Conservation (phyloP, 352 stramenopile species). For the Thalassiosira mediterranea region DNA sequence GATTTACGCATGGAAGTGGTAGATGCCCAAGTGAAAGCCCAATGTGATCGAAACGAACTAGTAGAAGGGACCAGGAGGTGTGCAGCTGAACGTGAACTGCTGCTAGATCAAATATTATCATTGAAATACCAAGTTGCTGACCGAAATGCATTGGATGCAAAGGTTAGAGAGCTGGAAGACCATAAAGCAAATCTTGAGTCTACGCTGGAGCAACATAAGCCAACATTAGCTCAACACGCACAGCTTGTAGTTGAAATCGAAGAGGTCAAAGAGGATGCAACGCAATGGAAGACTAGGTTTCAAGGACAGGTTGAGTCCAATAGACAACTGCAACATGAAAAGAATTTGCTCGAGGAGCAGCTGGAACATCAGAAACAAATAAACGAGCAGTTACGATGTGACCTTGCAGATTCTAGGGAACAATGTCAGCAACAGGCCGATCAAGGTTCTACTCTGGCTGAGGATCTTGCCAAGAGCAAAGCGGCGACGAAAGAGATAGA, state of each 20-base stretch:
- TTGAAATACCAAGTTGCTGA: constrained; percentile 39
- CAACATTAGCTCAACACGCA: constrained; percentile 32
- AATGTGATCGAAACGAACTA: constrained; percentile 21
- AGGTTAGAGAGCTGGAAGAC: constrained; percentile 16
- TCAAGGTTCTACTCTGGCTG: constrained; percentile 9
- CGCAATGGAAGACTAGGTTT: constrained; percentile 13
- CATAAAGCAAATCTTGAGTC: constrained; percentile 26
- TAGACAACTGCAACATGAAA: constrained; percentile 20
- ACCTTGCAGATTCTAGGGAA: constrained; percentile 12
- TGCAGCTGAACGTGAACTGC: constrained; percentile 21
- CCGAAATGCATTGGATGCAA: constrained; percentile 32
- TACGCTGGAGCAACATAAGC: constrained; percentile 26
- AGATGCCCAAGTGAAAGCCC: constrained; percentile 24
- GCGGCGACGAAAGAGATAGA: constrained; percentile 21
- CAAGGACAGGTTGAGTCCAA: constrained; percentile 18
- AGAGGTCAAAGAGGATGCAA: constrained; percentile 19
- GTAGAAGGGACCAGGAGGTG: constrained; percentile 16
- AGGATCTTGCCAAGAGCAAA: constrained; percentile 32
- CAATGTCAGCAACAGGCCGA: constrained; percentile 18
- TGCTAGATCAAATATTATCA: constrained; percentile 39
- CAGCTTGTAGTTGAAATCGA: constrained; percentile 36
- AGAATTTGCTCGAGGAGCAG: constrained; percentile 14
- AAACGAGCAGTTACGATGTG: constrained; percentile 14
- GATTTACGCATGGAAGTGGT: constrained; percentile 40
- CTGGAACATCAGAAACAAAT: constrained; percentile 12